A percentile compares a stretch with the other conserved stretches of the same genome.
Conservation (phyloP, 23 red algal species). For the Gracilaria gracilis region DNA sequence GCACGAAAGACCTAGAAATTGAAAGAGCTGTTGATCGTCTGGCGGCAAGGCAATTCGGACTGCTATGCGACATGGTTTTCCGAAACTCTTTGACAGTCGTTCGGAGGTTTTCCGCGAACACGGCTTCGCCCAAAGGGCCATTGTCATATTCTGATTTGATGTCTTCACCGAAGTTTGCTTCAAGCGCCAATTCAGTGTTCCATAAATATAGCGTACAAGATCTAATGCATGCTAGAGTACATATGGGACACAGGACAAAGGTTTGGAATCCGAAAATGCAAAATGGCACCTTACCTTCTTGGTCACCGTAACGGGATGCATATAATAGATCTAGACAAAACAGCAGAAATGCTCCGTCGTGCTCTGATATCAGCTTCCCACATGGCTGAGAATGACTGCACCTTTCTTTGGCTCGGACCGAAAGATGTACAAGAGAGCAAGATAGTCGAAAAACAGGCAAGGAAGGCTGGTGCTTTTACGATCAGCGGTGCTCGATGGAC, state of each 20-base stretch:
- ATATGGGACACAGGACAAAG: conserved; percentile 91
- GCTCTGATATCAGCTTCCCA: conserved; percentile 71
- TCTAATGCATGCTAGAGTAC: conserved; percentile 88
- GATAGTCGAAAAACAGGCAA: conserved; percentile 70
- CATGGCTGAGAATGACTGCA: conserved; percentile 72
- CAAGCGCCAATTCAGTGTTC: conserved; percentile 33
- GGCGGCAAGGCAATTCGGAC: not conserved
- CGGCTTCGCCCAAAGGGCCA: not conserved
- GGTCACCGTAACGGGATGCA: conserved; percentile 97
- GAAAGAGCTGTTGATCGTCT: not conserved
- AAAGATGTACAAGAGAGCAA: conserved; percentile 49
- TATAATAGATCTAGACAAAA: conserved; percentile 91
- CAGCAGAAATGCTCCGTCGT: conserved; percentile 61
- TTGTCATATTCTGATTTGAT: conserved; percentile 5
- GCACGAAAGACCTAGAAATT: not conserved
- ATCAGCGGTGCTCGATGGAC: conserved; percentile 87
- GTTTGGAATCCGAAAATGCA: conserved; percentile 93
- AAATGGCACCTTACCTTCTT: conserved; percentile 90
- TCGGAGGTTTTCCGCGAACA: not conserved
- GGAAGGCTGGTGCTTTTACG: conserved; percentile 75
- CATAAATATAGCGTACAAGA: conserved; percentile 64
- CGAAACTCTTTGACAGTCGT: not conserved
- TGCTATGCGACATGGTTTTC: not conserved
- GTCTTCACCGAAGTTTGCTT: conserved; percentile 1
- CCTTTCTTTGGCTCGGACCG: conserved; percentile 84